Base-by-base conservation (phyloP, 768 basidiomycete genomes). In the Mycena vitilis region DNA sequence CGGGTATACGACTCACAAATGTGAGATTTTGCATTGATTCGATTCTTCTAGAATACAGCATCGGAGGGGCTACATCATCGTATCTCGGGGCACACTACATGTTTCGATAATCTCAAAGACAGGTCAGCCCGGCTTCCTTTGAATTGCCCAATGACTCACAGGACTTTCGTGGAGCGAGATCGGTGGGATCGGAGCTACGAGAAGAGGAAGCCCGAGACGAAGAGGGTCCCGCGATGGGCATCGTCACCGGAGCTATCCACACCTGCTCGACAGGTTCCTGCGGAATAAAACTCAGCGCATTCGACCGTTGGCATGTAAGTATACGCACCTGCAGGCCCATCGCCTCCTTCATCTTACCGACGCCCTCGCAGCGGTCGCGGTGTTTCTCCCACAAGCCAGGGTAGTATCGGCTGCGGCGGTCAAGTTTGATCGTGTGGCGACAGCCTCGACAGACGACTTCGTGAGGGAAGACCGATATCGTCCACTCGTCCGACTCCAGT, bases 361-460 rank as follows among this genome's bases (percentile, higher is more conserved):
- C 54, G 30, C 45, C 42, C 44, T 60, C 51, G 20, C 65, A 66
- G 38, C 58, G 38, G 16, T 60, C 52, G n/a, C 65, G 65, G 51
- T 66, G 65, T 58, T 66, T 66, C 58, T 66, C 65, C 65, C 65
- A 66, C 5, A 66, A 12, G 0, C 65, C 65, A 5, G 65, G 65
- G 18, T 66, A 66, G 22, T 66, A 66, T 2, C 40, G 16, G 30
- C 51, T 53, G 20, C 65, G 57, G 16, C 51, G 57, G 51, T 66
- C 65, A n/a, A 60, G 57, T 51, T 60, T 66, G 56, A 66, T 66
- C 20, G 49, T 5, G 4, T 58, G 57, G 15, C 42, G 18, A 34
- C 65, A 66, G 5, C 65, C 65, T 2, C 65, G 57, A 16, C 65
- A 66, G 3, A 54, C 51, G 55, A 66, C 65, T n/a, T 59, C 51